phyloP scores from a whole-genome alignment of 2,329 filamentous ascomycete species.

The Penicillium vulpinum region DNA sequence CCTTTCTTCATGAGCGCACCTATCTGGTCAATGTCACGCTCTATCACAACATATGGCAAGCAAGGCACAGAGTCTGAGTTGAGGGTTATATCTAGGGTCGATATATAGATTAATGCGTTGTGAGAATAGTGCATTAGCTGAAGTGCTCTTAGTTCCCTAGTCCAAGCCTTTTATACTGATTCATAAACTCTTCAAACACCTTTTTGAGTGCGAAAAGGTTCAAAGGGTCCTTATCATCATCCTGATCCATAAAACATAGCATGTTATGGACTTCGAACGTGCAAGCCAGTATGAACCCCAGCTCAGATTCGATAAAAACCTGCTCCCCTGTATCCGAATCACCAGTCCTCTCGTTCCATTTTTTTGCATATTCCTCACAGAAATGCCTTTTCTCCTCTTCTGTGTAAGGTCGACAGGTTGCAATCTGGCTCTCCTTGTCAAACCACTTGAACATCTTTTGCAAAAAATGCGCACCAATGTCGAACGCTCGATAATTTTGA shows the following conservation, averaged over 20 bases:
- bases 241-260: conserved; percentile 22
- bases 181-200: conserved; percentile 22
- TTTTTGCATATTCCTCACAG: conserved; percentile 22
- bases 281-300: conserved; percentile 21
- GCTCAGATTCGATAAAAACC: conserved; percentile 22
- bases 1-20: no score
- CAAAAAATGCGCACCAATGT: conserved; percentile 27
- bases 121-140: not conserved
- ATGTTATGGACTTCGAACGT: conserved; percentile 26
- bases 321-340: conserved; percentile 24
- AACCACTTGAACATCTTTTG: conserved; percentile 30
- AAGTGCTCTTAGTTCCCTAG: not conserved
- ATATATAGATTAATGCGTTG: no score
- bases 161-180: conserved; percentile 18
- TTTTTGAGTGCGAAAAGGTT: conserved; percentile 19
- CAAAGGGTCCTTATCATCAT: conserved; percentile 21
- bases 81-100: no score
- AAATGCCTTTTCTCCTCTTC: conserved; percentile 25
- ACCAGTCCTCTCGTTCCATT: conserved; percentile 23
- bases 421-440: conserved; percentile 21
- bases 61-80: no score
- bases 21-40: no score
- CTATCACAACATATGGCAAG: no score
- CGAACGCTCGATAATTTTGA: conserved; percentile 23
- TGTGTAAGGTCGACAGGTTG: conserved; percentile 17